phyloP scores from a whole-genome alignment of 2,329 filamentous ascomycete genomes.

The Diaporthe sp. region DNA sequence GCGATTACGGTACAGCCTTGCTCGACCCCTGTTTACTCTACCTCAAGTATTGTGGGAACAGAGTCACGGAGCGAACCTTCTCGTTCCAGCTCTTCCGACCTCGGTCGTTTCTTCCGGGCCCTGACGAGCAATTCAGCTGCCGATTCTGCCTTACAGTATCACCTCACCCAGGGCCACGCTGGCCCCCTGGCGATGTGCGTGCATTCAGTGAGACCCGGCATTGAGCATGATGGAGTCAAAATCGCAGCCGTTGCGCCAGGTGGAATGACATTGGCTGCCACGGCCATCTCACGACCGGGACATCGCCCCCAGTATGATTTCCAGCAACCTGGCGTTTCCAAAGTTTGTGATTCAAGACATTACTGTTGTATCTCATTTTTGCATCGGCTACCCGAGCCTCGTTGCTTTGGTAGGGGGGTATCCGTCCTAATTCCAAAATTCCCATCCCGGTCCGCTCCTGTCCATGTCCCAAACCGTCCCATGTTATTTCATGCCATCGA shows the following conservation, averaged over 20 bases:
- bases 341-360: slow-evolving; percentile 25
- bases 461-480: slow-evolving; percentile 9
- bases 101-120: neutral
- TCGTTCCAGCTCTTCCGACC: neutral
- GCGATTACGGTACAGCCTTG: neutral
- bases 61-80: neutral
- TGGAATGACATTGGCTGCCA: neutral
- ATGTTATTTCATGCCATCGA: neutral
- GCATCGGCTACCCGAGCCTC: slow-evolving; percentile 12
- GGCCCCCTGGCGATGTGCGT: neutral
- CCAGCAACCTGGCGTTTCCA: neutral
- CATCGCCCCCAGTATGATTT: neutral
- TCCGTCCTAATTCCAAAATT: slow-evolving; percentile 5
- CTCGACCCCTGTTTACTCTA: neutral
- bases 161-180: neutral
- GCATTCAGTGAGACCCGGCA: neutral
- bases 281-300: neutral
- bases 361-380: slow-evolving; percentile 18
- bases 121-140: neutral
- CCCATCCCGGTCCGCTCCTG: neutral
- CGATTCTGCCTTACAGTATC: neutral
- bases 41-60: neutral
- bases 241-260: neutral
- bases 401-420: slow-evolving; percentile 18
- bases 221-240: slow-evolving; percentile 7